These are phyloP conservation scores for Cutaneotrichosporon spelunceum DNA, from an alignment of 1,284 basidiomycete genomes.

Conservation along the genomic window DNA sequence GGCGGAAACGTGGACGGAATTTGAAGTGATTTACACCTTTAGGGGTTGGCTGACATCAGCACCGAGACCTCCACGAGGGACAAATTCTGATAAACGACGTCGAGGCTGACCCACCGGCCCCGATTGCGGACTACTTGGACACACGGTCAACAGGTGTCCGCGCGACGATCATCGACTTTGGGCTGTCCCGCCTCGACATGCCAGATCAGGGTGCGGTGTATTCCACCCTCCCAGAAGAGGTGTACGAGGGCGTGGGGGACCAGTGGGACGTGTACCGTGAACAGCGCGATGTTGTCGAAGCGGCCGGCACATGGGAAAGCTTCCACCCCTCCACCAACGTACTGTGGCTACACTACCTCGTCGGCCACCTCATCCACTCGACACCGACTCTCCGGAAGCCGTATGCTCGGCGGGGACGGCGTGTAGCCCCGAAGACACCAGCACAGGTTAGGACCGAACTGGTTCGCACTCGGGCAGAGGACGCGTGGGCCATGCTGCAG, in stretches of 20 bases:
- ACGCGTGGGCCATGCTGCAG: constrained; percentile 20
- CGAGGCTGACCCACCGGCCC: constrained; percentile 36
- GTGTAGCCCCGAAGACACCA: background rate
- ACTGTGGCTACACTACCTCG: constrained; percentile 48
- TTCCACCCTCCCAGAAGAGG: constrained; percentile 64
- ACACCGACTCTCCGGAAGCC: constrained; percentile 36
- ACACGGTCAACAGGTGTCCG: constrained; percentile 59
- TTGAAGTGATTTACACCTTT: constrained; percentile 66
- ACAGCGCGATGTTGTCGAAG: constrained; percentile 60
- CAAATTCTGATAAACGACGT: constrained; percentile 73
- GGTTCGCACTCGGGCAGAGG: constrained; percentile 11
- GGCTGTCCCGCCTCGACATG: constrained; percentile 73
- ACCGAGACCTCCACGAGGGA: constrained; percentile 97
- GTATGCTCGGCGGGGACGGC: constrained; percentile 1
- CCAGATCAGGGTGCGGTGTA: background rate
- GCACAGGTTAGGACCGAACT: background rate
- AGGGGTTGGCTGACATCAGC: constrained; percentile 57
- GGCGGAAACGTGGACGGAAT: constrained; percentile 73
- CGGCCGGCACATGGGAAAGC: constrained; percentile 4
- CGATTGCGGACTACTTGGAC: constrained; percentile 27
- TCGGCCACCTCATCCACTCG: constrained; percentile 31
- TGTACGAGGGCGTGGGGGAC: constrained; percentile 78
- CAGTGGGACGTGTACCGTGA: constrained; percentile 93
- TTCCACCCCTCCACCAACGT: constrained; percentile 19
- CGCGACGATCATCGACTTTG: constrained; percentile 89